phyloP scores from a whole-genome alignment of 371 early-diverging fungal genomes.

The Mortierella sp. region DNA sequence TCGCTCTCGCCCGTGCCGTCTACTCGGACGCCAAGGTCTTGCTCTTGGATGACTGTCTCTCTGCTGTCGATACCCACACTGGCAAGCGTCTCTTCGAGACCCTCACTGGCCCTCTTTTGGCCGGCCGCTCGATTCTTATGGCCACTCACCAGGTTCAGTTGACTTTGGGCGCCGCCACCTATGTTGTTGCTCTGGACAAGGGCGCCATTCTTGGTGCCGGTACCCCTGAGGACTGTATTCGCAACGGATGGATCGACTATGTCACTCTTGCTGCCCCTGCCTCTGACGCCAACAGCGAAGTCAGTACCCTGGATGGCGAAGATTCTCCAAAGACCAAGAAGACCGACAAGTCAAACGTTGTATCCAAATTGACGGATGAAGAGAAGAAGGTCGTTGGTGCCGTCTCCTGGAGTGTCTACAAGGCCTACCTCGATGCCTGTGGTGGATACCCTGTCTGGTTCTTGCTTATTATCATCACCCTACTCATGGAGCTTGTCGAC shows the following conservation, averaged over 20 bases:
- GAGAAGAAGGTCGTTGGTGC: conserved; percentile 77
- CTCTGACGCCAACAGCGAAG: conserved; percentile 23
- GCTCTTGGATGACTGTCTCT: conserved; percentile 88
- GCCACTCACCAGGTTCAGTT: conserved; percentile 91
- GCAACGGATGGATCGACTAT: conserved; percentile 63
- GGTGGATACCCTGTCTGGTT: conserved; percentile 74
- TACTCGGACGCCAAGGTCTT: conserved; percentile 80
- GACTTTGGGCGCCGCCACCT: conserved; percentile 73
- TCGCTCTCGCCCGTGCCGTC: conserved; percentile 86
- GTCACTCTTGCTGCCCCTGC: conserved; percentile 34
- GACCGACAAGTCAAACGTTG: conserved; percentile 52
- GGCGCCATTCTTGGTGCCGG: conserved; percentile 66
- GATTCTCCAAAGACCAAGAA: conserved; percentile 44
- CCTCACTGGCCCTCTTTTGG: conserved; percentile 77
- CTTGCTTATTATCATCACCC: conserved; percentile 61
- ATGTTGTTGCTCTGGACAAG: conserved; percentile 73
- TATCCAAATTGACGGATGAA: conserved; percentile 70
- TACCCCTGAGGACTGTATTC: conserved; percentile 58
- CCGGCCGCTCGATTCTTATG: conserved; percentile 83
- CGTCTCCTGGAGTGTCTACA: conserved; percentile 71
- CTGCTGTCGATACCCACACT: conserved; percentile 90
- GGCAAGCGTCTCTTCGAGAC: conserved; percentile 83
- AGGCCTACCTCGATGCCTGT: conserved; percentile 71
- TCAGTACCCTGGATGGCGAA: conserved; percentile 29
- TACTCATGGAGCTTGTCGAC: conserved; percentile 61